Base-by-base conservation (phyloP, 2,329 filamentous ascomycete genomes). In the Ilyonectria destructans region DNA sequence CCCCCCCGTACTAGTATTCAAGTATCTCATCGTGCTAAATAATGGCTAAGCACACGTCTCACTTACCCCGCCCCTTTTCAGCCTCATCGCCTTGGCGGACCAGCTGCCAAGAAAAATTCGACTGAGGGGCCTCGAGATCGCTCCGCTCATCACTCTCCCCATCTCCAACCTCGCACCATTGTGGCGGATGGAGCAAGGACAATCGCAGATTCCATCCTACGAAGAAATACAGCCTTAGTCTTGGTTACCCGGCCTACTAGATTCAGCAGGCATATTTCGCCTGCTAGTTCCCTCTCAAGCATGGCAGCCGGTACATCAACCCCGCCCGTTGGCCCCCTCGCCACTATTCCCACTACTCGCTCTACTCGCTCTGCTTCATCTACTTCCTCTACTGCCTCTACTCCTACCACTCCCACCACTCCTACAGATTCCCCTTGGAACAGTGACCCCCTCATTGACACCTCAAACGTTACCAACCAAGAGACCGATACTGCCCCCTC, bases 401-500 rank as follows among this genome's bases (percentile, higher is more conserved):
- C 12, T 15, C 13, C 13, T 15, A 15, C 37, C 2, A 15, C 37
- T 40, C 12, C 37, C 13, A 40, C 37, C 5, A 15, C 12, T 40
- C 17, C 37, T 4, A 13, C 13, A 6, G 13, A 40, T 15, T 15
- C 81, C 69, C 82, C 58, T 10, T 83, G 86, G 55, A 89, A 81
- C 66, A 81, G 86, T 67, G 90, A 90, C 54, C 89, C 89, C 67
- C 88, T 95, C 69, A 85, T 94, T 76, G 93, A 94, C 68, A 94
- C 93, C 67, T 89, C 93, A 80, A 98, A 97, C 82, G 97, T 98
- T 80, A 97, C 98, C 86, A 99, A 98, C 83, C 93, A 96, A 82
- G 93, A 93, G 80, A 96, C 95, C 80, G 95, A 97, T 80, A 95
- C 96, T 72, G 94, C 93, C 64, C 89, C 92, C 67, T 98, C 95